These are phyloP conservation scores for Casuarina cunninghamiana DNA, from an alignment of 306 rosid genomes.

Conservation along the genomic window DNA sequence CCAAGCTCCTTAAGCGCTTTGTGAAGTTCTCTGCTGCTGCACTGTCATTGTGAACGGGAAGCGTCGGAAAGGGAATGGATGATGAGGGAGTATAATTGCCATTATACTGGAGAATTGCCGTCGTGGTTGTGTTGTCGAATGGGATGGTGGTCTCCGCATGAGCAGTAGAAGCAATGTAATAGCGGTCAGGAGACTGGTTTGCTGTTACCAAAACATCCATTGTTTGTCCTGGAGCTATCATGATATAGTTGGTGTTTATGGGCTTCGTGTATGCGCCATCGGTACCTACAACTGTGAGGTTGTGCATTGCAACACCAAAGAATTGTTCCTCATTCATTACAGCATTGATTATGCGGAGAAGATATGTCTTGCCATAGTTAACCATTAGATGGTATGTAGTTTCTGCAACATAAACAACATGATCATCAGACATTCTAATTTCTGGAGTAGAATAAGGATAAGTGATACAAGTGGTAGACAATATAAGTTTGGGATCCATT, in stretches of 20 bases:
- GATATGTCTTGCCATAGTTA: constrained; percentile 35
- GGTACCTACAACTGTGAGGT: constrained; percentile 23
- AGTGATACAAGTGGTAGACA: too few species aligned
- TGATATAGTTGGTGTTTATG: constrained; percentile 16
- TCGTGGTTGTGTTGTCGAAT: constrained; percentile 11
- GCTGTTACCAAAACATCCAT: constrained; percentile 38
- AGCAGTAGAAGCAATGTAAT: constrained; percentile 36
- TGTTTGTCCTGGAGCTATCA: constrained; percentile 42
- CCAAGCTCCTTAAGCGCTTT: constrained; percentile 24
- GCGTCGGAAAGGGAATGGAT: constrained; percentile 20
- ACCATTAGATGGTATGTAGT: constrained; percentile 32
- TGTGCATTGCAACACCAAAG: constrained; percentile 31
- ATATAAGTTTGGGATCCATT: too few species aligned
- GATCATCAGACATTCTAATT: too few species aligned
- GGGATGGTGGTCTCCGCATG: constrained; percentile 11
- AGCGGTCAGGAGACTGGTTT: constrained; percentile 20
- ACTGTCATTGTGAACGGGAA: constrained; percentile 18
- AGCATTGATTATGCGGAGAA: constrained; percentile 24
- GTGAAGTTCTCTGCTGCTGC: constrained; percentile 27
- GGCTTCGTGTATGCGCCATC: constrained; percentile 39
- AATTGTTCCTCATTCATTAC: constrained; percentile 34
- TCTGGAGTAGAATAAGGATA: too few species aligned
- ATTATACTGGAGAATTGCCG: constrained; percentile 33
- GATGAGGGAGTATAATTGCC: constrained; percentile 21
- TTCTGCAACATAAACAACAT: constrained; percentile 19